A percentile compares a stretch with the other conserved stretches of the same genome.
Evolutionary conservation across 2,329 filamentous ascomycete genomes (phyloP).

Genomic region (Gremmenia infestans): DNA sequence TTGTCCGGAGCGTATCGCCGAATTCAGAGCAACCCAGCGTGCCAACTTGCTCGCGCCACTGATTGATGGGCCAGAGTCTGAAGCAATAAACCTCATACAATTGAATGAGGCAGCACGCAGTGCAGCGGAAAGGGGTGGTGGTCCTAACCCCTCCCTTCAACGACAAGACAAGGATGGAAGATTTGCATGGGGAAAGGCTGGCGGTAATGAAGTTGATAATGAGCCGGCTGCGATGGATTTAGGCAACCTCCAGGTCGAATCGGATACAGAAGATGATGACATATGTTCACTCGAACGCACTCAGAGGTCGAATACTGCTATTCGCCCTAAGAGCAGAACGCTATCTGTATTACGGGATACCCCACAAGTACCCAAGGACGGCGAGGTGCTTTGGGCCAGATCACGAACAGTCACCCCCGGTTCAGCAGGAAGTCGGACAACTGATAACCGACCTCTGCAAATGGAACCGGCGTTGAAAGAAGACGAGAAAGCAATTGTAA

Average conservation of each 20-base stretch:
- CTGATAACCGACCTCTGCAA: neutral
- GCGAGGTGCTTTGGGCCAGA: neutral
- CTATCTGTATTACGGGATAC: neutral
- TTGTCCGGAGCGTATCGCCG: slow-evolving; percentile 2
- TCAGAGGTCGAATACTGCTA: neutral
- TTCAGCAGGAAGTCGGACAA: neutral
- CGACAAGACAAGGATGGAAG: neutral
- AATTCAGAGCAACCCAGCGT: slow-evolving; percentile 1
- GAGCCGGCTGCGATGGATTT: neutral
- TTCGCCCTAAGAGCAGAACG: neutral
- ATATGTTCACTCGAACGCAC: neutral
- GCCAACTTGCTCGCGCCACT: neutral
- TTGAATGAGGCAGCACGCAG: neutral
- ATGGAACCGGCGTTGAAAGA: neutral
- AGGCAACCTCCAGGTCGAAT: neutral
- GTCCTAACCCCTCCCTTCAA: neutral
- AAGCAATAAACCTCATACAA: neutral
- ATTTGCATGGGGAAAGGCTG: neutral
- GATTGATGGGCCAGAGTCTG: neutral
- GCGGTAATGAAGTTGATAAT: neutral
- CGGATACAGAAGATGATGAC: neutral
- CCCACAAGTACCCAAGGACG: neutral
- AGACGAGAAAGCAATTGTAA: neutral
- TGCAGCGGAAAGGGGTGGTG: neutral
- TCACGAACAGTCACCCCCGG: neutral